phyloP scores from a whole-genome alignment of 2,329 filamentous ascomycete species.

The Neonectria sp. region DNA sequence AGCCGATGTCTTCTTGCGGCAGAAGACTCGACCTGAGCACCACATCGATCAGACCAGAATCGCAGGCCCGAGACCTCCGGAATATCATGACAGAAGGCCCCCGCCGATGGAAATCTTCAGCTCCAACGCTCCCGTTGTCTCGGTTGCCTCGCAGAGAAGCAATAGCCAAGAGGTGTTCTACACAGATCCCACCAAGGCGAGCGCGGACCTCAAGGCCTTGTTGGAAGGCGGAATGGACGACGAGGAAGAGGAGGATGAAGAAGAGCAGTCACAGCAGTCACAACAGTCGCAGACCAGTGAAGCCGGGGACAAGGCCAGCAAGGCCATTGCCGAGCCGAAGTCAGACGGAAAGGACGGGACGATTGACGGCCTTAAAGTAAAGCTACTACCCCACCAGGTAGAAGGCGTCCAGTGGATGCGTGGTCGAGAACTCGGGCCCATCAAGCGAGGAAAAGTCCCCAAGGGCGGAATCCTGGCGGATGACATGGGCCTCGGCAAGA shows the following conservation, averaged over 20 bases:
- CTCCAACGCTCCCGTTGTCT: conserved; percentile 51
- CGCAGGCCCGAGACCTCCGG: conserved; percentile 63
- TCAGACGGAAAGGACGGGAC: conserved; percentile 62
- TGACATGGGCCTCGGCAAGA: conserved; percentile 98
- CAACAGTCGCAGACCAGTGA: conserved; percentile 37
- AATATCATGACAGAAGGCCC: conserved; percentile 63
- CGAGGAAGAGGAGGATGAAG: conserved; percentile 70
- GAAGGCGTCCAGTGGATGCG: conserved; percentile 97
- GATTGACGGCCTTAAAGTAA: conserved; percentile 87
- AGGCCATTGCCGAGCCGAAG: conserved; percentile 17
- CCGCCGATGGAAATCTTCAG: conserved; percentile 65
- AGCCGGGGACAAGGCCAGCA: conserved; percentile 35
- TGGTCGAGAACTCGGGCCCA: conserved; percentile 88
- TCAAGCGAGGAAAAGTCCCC: conserved; percentile 85
- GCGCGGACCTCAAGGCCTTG: conserved; percentile 84
- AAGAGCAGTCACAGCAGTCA: conserved; percentile 33
- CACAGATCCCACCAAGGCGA: conserved; percentile 79
- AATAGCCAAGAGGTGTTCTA: conserved; percentile 70
- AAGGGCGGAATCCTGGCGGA: conserved; percentile 97
- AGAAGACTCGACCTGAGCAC: conserved; percentile 70
- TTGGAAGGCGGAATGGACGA: conserved; percentile 86
- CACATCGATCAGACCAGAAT: conserved; percentile 66
- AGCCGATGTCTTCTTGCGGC: conserved; percentile 69
- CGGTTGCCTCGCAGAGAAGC: conserved; percentile 27
- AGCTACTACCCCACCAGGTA: conserved; percentile 92